phyloP scores from a whole-genome alignment of 1,284 basidiomycete species.

The Coniophora puteana region DNA sequence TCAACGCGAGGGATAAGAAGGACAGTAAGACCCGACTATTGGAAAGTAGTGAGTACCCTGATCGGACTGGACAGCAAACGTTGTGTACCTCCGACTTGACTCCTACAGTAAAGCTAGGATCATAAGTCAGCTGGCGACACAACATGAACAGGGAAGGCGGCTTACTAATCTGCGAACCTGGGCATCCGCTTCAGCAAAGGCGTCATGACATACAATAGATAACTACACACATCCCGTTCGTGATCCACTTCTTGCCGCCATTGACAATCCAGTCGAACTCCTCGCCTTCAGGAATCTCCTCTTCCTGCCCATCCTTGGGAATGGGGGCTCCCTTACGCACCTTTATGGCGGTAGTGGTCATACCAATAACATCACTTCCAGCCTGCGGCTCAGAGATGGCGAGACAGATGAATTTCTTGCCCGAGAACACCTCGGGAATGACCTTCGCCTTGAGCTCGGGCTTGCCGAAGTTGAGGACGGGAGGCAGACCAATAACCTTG shows the following conservation, averaged over 20 bases:
- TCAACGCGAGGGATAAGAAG: constrained; percentile 80
- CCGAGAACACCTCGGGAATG: constrained; percentile 66
- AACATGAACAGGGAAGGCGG: too few relatives aligned
- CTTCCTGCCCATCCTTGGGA: constrained; percentile 83
- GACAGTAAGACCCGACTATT: constrained; percentile 78
- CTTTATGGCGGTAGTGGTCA: constrained; percentile 79
- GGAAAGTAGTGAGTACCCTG: constrained; percentile 6
- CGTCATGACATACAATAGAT: constrained; percentile 83
- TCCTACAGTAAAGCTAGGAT: too few relatives aligned
- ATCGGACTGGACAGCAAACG: neutral
- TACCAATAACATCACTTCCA: constrained; percentile 86
- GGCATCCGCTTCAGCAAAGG: constrained; percentile 70
- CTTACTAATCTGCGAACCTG: too few relatives aligned
- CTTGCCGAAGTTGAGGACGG: constrained; percentile 83
- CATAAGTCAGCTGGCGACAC: too few relatives aligned
- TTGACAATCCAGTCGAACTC: constrained; percentile 40
- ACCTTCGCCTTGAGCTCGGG: constrained; percentile 73
- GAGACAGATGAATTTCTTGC: constrained; percentile 77
- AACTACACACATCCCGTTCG: constrained; percentile 81
- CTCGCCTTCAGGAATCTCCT: constrained; percentile 89
- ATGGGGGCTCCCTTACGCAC: too few relatives aligned
- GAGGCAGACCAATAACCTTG: constrained; percentile 81
- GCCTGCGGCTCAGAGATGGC: constrained; percentile 84
- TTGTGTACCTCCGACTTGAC: too few relatives aligned
- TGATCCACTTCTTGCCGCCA: constrained; percentile 74